Base-by-base conservation (phyloP, 2,329 filamentous ascomycete genomes). In the Claviceps sp. region DNA sequence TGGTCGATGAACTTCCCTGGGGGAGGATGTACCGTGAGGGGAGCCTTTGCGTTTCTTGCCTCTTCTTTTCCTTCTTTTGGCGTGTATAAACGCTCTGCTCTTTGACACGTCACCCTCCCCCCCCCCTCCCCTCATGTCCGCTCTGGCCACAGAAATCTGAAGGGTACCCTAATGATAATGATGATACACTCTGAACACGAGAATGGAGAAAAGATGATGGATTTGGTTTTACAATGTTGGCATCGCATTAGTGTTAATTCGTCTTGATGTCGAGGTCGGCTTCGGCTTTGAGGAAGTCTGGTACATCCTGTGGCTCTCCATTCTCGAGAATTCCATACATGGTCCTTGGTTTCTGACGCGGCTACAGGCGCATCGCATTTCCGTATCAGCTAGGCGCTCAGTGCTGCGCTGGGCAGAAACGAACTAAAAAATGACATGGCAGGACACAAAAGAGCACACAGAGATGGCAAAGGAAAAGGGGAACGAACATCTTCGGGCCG, bases 251-350 rank as follows among this genome's bases (percentile, higher is more conserved):
- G 26, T 45, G 20, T 49, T 17, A 26, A 29, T 29, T 49, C 2
- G 45, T 37, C 29, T 39, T 39, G 20, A 43, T 36, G 17, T 52
- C 34, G 54, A 59, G 62, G 53, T 62, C 62, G 6, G 47, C 23
- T 20, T 52, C 37, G 53, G 59, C 62, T 54, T 62, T 62, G 47
- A 34, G 9, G 29, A 34, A 34, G 8, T 11, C 29, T 34, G 68
- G 67, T 50, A 66, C 67, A 55, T 71, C 68, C 45, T 57, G 62
- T 50, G 67, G 64, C 55, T 68, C 63, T 52, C 72, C 69, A 59
- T 69, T 69, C 56, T 71, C 67, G 50, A 73, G 53, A 40, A 64
- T 58, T 44, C 70, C 70, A 45, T 71, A 72, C 29, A 73, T 54
- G 44, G 65, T 65, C 36, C 60, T 60, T n/a, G 66, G 62, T 53